Base-by-base conservation (phyloP, 768 basidiomycete species). In the Calvatia gigantea region DNA sequence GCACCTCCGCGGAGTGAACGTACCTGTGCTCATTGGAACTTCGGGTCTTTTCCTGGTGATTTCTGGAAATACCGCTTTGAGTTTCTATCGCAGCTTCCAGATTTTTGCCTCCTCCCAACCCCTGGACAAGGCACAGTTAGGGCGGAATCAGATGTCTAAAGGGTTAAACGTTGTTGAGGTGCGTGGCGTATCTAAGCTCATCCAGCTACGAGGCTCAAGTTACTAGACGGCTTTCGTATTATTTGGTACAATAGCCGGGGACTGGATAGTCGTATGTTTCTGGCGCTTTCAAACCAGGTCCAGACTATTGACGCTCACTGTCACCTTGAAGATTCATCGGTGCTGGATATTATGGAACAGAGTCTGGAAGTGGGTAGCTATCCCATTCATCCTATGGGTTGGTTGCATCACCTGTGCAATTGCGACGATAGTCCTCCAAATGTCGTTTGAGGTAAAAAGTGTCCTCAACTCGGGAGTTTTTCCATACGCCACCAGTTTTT, bases 311-410 rank as follows among this genome's bases (percentile, higher is more conserved):
- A 8, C 17, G n/a, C 28, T 23, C 11, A 17, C 32, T 8, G 11
- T n/a, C 21, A 12, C 11, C 42, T n/a, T n/a, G n/a, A n/a, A 54
- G 53, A 27, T 54, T 35, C 53, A 54, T 28, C 43, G 53, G 7
- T 54, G 31, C n/a, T 54, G 53, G 53, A 33, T 54, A 46, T 14
- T 54, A 12, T 54, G 53, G 53, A 35, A 37, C n/a, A 33, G 25
- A 27, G 17, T 5, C 4, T 54, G 53, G 53, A 46, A 25, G 27
- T 45, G 43, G 43, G 29, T 54, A 38, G 25, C 15, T n/a, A 25
- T 37, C 27, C 17, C 53, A 28, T 27, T n/a, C n/a, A 27, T 54
- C 44, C 35, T 46, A 6, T 54, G 53, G 53, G 19, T 38, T 27
- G 44, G 53, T 17, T 45, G 53, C 19, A 11, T 46, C 32, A 46